Base-by-base conservation (phyloP, 2,329 filamentous ascomycete species). In the Helotiales sp. region DNA sequence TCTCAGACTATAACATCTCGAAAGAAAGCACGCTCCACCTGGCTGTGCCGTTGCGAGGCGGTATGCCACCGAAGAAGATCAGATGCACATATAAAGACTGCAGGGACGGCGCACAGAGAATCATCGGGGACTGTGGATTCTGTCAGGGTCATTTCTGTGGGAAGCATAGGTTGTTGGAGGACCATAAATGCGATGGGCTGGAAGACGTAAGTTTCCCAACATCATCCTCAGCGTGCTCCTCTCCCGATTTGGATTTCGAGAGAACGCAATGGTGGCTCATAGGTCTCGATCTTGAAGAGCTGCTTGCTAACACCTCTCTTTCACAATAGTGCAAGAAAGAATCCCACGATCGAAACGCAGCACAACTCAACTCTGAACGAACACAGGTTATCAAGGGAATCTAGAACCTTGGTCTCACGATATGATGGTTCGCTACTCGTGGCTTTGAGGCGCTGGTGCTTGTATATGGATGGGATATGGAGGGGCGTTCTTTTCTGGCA, bases 111-210 rank as follows among this genome's bases (percentile, higher is more conserved):
- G 93, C 92, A 15, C 93, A 97, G 75, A 88, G 91, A 65, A 97
- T 99, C 70, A 90, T 97, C 59, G 95, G 95, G 54, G 93, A 98
- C 79, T 99, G 95, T 77, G 88, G 87, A 61, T 98, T 98, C 81
- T 99, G 95, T 79, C 81, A 88, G 55, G 92, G 93, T 46, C 90
- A 96, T 73, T 98, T 91, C 80, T 99, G 95, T 77, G 91, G 91
- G 68, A 96, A 92, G 79, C 95, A 99, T 77, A 84, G 95, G 56
- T 83, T 98, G 77, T 77, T 98, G 63, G 95, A 99, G 76, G 90
- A 93, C 68, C 95, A 99, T 78, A 91, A 91, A 77, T 99, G 95
- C 79, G 86, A 84, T 63, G 92, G 92, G 38, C 80, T 99, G 57
- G 95, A 98, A 80, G 90, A 96, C 77, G 86, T 88, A 79, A 79